Base-by-base conservation (phyloP, 2,329 filamentous ascomycete genomes). In the Geosmithia putterillii region DNA sequence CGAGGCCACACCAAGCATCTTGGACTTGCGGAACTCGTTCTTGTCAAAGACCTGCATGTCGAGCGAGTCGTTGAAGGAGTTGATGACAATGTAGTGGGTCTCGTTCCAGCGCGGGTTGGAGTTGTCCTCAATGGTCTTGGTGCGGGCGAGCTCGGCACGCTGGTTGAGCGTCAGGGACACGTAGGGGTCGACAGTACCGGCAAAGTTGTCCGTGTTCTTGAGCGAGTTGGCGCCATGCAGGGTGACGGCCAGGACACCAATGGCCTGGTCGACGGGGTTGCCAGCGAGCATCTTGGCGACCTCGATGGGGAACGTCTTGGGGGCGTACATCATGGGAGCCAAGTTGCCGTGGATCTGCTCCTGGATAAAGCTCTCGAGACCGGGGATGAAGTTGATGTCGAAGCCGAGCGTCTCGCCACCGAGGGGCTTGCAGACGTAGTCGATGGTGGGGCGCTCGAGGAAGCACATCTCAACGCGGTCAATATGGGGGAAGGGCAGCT, bases 331-430 rank as follows among this genome's bases (percentile, higher is more conserved):
- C 83, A 98, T 96, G 0, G 92, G 94, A 2, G 79, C 83, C 41
- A 98, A 67, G 56, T 90, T 95, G 49, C 83, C 85, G 61, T 98
- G 94, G 43, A 98, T 94, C 66, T 94, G 87, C 54, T 98, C 92
- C 58, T 86, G 80, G 54, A 98, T 98, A 63, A 98, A 98, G 45
- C 63, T 76, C 61, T 96, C 89, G 20, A 98, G 74, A 52, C 90
- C 90, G 17, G 92, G 92, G 52, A 98, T 94, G 64, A 98, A 95
- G 67, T 95, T 96, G 72, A 98, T 96, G 57, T 98, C 92, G 59
- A 98, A 95, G 35, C 92, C 92, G 50, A 98, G 86, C 3, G 76
- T 89, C 47, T 98, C 92, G 47, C 94, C 94, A 52, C 92, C 92
- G 14, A 98, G 76, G 3, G 92, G 92, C 63, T 98, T 98, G 73